Evolutionary conservation across 371 early-diverging fungal genomes (phyloP).

Genomic region (Mortierella sp.): DNA sequence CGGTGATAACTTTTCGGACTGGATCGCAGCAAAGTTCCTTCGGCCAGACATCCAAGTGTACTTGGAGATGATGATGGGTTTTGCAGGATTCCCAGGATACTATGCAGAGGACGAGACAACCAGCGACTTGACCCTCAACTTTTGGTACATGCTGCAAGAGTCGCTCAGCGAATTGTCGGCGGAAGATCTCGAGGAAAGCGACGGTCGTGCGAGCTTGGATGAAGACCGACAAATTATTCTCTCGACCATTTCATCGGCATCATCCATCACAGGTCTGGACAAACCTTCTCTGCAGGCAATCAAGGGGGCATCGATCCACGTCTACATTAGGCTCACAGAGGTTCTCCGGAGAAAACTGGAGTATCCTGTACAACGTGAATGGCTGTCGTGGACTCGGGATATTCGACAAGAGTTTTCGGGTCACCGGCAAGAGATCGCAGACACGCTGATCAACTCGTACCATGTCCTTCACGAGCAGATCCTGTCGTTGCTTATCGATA

Average conservation of each 20-base stretch:
- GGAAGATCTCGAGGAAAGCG: constrained; percentile 46
- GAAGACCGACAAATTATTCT: constrained; percentile 50
- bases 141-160: constrained; percentile 84
- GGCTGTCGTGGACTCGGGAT: constrained; percentile 76
- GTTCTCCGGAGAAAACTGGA: constrained; percentile 68
- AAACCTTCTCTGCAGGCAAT: constrained; percentile 40
- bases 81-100: constrained; percentile 80
- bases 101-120: constrained; percentile 80
- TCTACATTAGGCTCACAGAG: constrained; percentile 69
- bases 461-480: constrained; percentile 78
- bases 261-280: constrained; percentile 43
- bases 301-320: constrained; percentile 55
- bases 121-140: constrained; percentile 78
- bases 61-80: constrained; percentile 76
- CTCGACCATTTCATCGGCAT: constrained; percentile 39
- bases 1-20: constrained; percentile 81
- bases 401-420: constrained; percentile 70
- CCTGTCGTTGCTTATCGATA: constrained; percentile 70
- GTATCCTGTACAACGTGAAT: constrained; percentile 71
- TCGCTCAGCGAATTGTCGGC: constrained; percentile 60
- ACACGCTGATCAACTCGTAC: constrained; percentile 81
- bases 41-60: constrained; percentile 63
- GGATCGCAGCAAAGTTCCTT: constrained; percentile 64
- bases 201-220: constrained; percentile 25
- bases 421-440: constrained; percentile 83